Evolutionary conservation across 2,329 filamentous ascomycete species (phyloP).

Genomic region (Arthrobotrys entomopaga): DNA sequence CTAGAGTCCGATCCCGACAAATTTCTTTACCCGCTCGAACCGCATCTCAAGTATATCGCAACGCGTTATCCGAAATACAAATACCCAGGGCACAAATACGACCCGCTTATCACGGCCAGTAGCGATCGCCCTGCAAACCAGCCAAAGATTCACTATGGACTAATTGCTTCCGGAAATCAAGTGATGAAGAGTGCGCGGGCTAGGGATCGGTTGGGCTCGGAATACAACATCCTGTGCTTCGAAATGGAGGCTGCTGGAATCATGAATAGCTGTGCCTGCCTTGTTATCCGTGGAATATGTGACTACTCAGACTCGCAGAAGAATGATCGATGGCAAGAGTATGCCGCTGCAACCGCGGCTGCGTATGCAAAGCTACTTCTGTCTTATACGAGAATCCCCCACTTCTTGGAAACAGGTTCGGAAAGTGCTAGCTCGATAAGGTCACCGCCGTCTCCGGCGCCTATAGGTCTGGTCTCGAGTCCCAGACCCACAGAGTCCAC

Average conservation of each 20-base stretch:
- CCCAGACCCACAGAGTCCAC: no score
- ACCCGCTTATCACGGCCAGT: conserved; percentile 1
- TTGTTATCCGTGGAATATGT: conserved; percentile 25
- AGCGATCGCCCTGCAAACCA: background rate
- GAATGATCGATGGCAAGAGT: conserved; percentile 13
- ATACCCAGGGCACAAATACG: conserved; percentile 5
- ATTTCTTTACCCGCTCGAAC: background rate
- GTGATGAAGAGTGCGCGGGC: conserved; percentile 12
- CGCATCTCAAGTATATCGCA: conserved; percentile 10
- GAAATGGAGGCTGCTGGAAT: conserved; percentile 28
- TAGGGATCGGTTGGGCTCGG: background rate
- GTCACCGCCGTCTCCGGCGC: no score
- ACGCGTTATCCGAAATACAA: conserved; percentile 6
- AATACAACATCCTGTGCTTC: conserved; percentile 12
- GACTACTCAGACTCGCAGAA: conserved; percentile 19
- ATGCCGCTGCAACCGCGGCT: conserved; percentile 14
- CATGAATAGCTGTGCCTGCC: conserved; percentile 5
- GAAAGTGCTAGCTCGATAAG: no score
- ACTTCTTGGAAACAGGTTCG: no score
- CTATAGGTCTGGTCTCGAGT: no score
- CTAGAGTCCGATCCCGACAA: conserved; percentile 21
- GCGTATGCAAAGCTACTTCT: conserved; percentile 21
- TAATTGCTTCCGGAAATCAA: conserved; percentile 18
- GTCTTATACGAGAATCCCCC: no score
- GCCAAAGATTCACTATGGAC: conserved; percentile 19